A percentile compares a stretch with the other conserved stretches of the same genome.
Conservation (phyloP, 2,329 filamentous ascomycete genomes). For the Fusarium sp. region DNA sequence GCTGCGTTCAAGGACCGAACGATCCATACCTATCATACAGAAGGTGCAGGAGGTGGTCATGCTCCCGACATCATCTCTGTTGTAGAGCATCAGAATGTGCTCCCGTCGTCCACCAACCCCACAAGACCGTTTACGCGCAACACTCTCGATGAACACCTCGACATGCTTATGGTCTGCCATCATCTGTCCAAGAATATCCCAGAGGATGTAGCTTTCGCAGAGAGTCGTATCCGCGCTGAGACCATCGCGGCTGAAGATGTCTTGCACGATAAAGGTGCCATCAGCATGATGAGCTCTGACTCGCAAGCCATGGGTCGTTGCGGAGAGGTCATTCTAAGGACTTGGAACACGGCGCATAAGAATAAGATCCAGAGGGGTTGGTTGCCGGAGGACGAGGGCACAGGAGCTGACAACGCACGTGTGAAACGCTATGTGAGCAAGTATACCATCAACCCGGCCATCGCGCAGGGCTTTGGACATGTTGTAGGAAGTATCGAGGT, state of each 20-base stretch:
- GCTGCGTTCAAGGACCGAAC: constrained; percentile 86
- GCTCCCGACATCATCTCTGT: constrained; percentile 96
- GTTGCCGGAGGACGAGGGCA: constrained; percentile 82
- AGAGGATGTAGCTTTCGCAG: constrained; percentile 95
- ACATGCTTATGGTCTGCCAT: constrained; percentile 99
- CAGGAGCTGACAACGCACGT: constrained; percentile 87
- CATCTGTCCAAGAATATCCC: constrained; percentile 93
- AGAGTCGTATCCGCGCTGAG: constrained; percentile 93
- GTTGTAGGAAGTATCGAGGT: constrained; percentile 88
- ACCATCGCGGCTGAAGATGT: constrained; percentile 98
- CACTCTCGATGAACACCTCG: constrained; percentile 94
- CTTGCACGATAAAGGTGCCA: constrained; percentile 92
- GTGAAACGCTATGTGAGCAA: constrained; percentile 95
- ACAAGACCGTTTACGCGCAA: constrained; percentile 92
- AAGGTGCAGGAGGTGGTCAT: constrained; percentile 94
- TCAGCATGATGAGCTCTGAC: constrained; percentile 97
- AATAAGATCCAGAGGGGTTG: constrained; percentile 88
- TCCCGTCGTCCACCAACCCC: constrained; percentile 92
- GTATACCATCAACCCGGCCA: constrained; percentile 94
- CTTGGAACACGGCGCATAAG: constrained; percentile 98
- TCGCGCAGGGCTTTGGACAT: constrained; percentile 91
- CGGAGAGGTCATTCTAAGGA: constrained; percentile 91
- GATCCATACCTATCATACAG: constrained; percentile 97
- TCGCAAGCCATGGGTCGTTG: constrained; percentile 97
- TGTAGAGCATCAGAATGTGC: constrained; percentile 88